Evolutionary conservation across 2,329 filamentous ascomycete species (phyloP).

Genomic region (Colletotrichum agaves): DNA sequence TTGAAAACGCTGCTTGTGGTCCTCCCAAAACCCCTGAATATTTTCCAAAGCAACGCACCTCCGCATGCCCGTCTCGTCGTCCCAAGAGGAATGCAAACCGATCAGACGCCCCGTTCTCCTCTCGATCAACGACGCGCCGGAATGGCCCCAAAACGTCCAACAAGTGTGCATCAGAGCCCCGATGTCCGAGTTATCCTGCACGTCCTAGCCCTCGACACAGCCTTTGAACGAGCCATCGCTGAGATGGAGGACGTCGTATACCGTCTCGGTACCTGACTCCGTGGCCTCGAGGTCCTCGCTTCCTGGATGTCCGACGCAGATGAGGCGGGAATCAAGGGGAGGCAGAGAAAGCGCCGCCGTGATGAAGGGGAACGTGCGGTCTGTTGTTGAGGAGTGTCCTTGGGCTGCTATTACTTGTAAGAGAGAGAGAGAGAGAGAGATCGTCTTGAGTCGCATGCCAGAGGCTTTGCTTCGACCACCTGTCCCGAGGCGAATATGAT

Average conservation of each 20-base stretch:
- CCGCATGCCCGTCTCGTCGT: slow-evolving; percentile 62
- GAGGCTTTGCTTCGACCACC: slow-evolving; percentile 51
- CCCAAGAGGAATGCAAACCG: slow-evolving; percentile 65
- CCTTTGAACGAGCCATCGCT: slow-evolving; percentile 56
- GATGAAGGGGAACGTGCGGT: slow-evolving; percentile 39
- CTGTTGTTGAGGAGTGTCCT: neutral
- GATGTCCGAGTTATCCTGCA: slow-evolving; percentile 63
- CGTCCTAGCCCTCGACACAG: slow-evolving; percentile 50
- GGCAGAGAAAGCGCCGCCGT: slow-evolving; percentile 38
- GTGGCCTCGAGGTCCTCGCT: slow-evolving; percentile 56
- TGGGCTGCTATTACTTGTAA: slow-evolving; percentile 50
- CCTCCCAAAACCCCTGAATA: slow-evolving; percentile 50
- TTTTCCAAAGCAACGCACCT: slow-evolving; percentile 59
- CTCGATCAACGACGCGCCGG: slow-evolving; percentile 60
- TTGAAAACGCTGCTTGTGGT: slow-evolving; percentile 5
- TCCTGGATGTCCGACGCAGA: slow-evolving; percentile 51
- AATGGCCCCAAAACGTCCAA: slow-evolving; percentile 69
- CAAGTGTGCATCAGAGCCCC: slow-evolving; percentile 63
- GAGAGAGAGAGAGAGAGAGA: slow-evolving; percentile 60
- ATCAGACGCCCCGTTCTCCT: slow-evolving; percentile 52
- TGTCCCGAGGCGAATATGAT: slow-evolving; percentile 55
- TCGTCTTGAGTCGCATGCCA: slow-evolving; percentile 53
- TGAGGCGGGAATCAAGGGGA: slow-evolving; percentile 38
- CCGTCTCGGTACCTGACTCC: slow-evolving; percentile 47
- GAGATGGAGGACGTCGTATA: slow-evolving; percentile 59